Base-by-base conservation (phyloP, 2,329 filamentous ascomycete species). In the Graphium sp. region DNA sequence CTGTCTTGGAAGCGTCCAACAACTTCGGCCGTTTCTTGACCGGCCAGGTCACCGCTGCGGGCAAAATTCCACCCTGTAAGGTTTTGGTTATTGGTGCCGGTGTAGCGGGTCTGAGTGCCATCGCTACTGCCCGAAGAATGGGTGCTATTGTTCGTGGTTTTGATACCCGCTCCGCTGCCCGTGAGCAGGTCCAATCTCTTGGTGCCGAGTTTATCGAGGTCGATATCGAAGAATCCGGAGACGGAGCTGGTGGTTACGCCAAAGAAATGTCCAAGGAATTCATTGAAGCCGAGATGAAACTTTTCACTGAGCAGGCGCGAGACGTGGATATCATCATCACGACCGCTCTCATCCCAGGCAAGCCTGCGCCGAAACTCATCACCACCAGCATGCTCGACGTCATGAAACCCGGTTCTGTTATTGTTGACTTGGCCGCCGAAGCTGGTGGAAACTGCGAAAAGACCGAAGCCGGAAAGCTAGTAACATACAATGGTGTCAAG, bases 211-310 rank as follows among this genome's bases (percentile, higher is more conserved):
- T 91, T 42, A 69, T 92, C 39, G 81, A 92, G 50, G 83, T 92
- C 14, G 76, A 82, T 10, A 61, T 92, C 14, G 49, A 87, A 39
- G 84, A 93, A 51, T 82, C 89, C 34, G 84, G 84, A 2, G 73
- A 77, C 9, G 83, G 82, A 3, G 73, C 78, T 7, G 83, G 84
- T 17, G 84, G 84, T 11, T 93, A 93, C 43, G 82, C 81, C 30
- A 92, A 92, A 45, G 81, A 85, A 45, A 92, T 92, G 83, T 89
- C 81, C 31, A 84, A 87, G 43, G 83, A 87, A 39, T 93, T 92
- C 43, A 83, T 89, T 47, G 81, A 83, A 35, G 83, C 83, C 5
- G 82, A 93, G 49, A 91, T 91, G 82, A 85, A 81, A 48, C 62
- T 93, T 0, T 93, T 93, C 53, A 73, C 80, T 46, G 78, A 89